Evolutionary conservation across 371 early-diverging fungal genomes (phyloP), one percentile per base, ranked within the genome.

Genomic region (Mortierella sp.): DNA sequence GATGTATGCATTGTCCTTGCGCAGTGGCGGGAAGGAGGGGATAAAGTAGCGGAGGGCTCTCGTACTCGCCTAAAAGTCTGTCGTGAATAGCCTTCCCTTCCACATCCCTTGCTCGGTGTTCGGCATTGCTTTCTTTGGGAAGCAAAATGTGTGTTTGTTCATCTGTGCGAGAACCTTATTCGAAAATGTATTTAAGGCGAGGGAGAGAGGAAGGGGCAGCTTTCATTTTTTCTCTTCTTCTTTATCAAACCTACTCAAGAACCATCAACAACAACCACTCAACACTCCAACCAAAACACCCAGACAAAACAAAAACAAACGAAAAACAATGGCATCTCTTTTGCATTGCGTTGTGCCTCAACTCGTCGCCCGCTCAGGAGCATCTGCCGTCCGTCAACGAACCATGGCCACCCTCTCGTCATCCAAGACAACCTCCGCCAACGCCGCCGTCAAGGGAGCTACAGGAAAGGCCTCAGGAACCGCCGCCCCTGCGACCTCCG

Each of bases 171-270:
- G 5, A 34, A 34, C 19, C 19, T 64, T 37, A 37, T 34, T 37
- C 13, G 34, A 1, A 21, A 9, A 40, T 1, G 37, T 37, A 64
- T 64, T 53, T 53, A 64, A 64, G n/a, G n/a, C n/a, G n/a, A n/a
- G n/a, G n/a, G 34, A 19, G 64, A 34, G 2, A 8, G 31, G 14
- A 5, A 31, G 11, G 6, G 14, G 31, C 31, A 40, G 14, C 9
- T n/a, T n/a, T n/a, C 24, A 9, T 37, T 37, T 64, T 13, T 61
- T 37, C 6, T 34, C 9, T 55, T 55, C 53, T 19, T 37, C 64
- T 64, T 37, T 64, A 64, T 64, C 64, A 64, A 70, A 70, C 46
- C 34, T 64, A 19, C 37, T 64, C 64, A 57, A 26, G 31, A 61
- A 61, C 16, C 28, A 31, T 16, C 51, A 51, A 51, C 11, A 11